Evolutionary conservation across 169 alveolate species (phyloP), one percentile per base, ranked within the genome.

Genomic region (Babesia caballi): DNA sequence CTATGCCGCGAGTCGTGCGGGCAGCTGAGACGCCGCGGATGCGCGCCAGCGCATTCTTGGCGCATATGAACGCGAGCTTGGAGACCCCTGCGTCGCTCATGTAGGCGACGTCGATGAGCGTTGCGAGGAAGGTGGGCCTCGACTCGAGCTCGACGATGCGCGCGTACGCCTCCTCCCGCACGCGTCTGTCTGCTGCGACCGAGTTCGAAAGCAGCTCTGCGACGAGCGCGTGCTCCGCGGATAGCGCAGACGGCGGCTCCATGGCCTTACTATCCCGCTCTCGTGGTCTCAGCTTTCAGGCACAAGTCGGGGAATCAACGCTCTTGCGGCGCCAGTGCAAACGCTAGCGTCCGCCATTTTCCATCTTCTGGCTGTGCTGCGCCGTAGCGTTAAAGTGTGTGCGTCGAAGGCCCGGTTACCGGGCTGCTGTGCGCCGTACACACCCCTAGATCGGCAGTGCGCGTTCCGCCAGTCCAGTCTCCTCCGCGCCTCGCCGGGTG

Each of bases 131-230:
- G 41, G 65, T 46, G 2, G 74, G 60, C 19, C 49, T 68, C 15
- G 57, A 27, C 42, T 78, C 87, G 19, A 78, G 83, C 28, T 61
- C 83, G 12, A 78, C 41, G 25, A 78, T 46, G 9, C 61, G 52
- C 17, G 41, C 47, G 12, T 58, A 68, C 15, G 83, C 87, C 17
- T 58, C 68, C 40, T 54, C 63, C 32, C 87, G 72, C n/a, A 36
- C 46, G n/a, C 42, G 33, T 21, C 46, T 77, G 15, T 54, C 69
- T 11, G 59, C 25, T 25, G 87, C 72, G 23, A 70, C 42, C 11
- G 83, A 68, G 32, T 54, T 58, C 7, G 35, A 33, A 7, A 78
- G 75, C 14, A 78, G 46, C 28, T 78, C 56, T 19, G 61, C 66
- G 63, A 69, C 78, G 40, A 44, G 32, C 15, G 28, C 60, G 28